phyloP scores from a whole-genome alignment of 1,284 basidiomycete species.

The Trametes polyzona region DNA sequence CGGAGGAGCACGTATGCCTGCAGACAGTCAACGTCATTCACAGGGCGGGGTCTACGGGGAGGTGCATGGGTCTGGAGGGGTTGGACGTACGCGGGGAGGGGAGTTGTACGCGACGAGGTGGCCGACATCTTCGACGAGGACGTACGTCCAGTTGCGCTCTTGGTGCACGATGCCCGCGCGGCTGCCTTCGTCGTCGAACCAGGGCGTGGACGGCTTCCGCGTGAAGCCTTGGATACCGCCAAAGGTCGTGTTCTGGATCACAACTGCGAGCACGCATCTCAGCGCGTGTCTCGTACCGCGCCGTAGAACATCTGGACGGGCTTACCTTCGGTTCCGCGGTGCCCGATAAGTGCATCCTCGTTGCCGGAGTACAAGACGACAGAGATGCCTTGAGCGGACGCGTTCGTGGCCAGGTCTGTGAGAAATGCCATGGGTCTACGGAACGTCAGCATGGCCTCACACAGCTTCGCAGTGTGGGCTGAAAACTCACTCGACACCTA shows the following conservation, averaged over 20 bases:
- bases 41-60: background rate
- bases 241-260: slow-evolving; percentile 54
- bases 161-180: slow-evolving; percentile 38
- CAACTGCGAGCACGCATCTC: slow-evolving; percentile 43
- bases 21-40: background rate
- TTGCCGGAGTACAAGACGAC: slow-evolving; percentile 37
- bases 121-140: slow-evolving; percentile 34
- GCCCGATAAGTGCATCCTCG: slow-evolving; percentile 33
- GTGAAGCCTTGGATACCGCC: slow-evolving; percentile 72
- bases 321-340: slow-evolving; percentile 54
- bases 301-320: background rate
- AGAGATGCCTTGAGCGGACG: slow-evolving; percentile 24
- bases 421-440: slow-evolving; percentile 37
- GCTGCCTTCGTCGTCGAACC: slow-evolving; percentile 32
- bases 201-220: slow-evolving; percentile 63
- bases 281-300: background rate
- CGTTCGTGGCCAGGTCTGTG: slow-evolving; percentile 33
- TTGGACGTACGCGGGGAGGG: slow-evolving; percentile 46
- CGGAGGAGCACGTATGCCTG: slow-evolving; percentile 32
- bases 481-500: slow-evolving; percentile 52
- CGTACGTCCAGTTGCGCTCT: slow-evolving; percentile 38
- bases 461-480: too few species aligned
- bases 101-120: slow-evolving; percentile 33
- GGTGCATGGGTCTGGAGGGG: background rate
- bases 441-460: background rate